phyloP scores from a whole-genome alignment of 1,284 basidiomycete species.

The Sphagnurus paluster region DNA sequence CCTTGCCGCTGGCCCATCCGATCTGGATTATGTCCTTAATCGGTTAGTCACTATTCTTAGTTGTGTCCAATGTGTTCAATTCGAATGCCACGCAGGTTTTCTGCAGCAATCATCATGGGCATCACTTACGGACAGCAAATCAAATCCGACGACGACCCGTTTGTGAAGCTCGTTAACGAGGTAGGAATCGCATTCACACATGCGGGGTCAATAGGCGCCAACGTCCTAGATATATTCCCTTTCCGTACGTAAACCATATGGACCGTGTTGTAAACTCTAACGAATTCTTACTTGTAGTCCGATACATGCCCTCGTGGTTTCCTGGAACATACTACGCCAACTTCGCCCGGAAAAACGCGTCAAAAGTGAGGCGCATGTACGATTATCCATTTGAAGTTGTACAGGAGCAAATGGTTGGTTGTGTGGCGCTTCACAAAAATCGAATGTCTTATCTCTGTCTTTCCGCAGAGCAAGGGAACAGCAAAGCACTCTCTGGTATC shows the following conservation, averaged over 20 bases:
- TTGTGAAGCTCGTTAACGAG: constrained; percentile 12
- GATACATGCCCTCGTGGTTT: constrained; percentile 24
- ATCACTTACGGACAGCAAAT: constrained; percentile 22
- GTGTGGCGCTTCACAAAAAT: neutral
- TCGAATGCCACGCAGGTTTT: constrained; percentile 11
- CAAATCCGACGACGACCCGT: constrained; percentile 19
- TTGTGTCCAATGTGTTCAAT: constrained; percentile 9
- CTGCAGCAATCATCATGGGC: constrained; percentile 19
- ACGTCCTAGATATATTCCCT: constrained; percentile 21
- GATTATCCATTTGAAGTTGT: constrained; percentile 17
- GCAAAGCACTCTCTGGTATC: constrained; percentile 18
- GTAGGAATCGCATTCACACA: constrained; percentile 8
- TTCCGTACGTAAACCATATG: constrained; percentile 1
- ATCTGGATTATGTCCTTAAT: neutral
- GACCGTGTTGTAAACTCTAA: neutral
- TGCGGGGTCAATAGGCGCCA: constrained; percentile 18
- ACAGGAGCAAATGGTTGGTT: constrained; percentile 17
- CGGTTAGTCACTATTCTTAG: neutral
- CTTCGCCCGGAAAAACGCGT: constrained; percentile 6
- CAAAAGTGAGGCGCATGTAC: constrained; percentile 9
- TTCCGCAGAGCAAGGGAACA: constrained; percentile 12
- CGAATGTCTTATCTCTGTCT: neutral
- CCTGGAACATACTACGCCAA: constrained; percentile 23
- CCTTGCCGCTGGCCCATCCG: constrained; percentile 5
- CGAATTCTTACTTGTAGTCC: constrained; percentile 7